Conservation (phyloP, 495 filamentous ascomycete species). For the Cairneyella variabilis region DNA sequence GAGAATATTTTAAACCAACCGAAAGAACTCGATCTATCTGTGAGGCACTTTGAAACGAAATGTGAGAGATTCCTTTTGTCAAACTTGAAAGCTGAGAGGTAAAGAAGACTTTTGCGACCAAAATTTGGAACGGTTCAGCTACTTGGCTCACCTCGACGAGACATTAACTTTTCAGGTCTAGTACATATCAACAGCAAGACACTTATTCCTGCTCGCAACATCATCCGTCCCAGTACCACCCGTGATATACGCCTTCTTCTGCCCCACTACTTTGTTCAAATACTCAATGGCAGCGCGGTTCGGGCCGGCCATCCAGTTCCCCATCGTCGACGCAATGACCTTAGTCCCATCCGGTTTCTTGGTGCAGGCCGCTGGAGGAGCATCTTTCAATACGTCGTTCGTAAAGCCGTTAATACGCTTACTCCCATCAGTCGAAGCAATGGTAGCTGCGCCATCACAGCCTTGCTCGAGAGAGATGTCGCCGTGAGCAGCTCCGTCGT, state of each 20-base stretch:
- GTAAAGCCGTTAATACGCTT: slow-evolving; percentile 31
- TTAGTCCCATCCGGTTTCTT: slow-evolving; percentile 33
- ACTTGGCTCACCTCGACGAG: too few relatives aligned
- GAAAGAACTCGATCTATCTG: too few relatives aligned
- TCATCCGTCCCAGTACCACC: slow-evolving; percentile 36
- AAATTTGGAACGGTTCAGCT: too few relatives aligned
- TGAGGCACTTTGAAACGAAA: too few relatives aligned
- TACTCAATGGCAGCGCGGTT: slow-evolving; percentile 38
- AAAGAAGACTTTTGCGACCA: too few relatives aligned
- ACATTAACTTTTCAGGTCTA: too few relatives aligned
- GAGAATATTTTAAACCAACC: too few relatives aligned
- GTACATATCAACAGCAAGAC: slow-evolving; percentile 37
- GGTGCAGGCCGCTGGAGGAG: slow-evolving; percentile 30
- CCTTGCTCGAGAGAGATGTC: slow-evolving; percentile 40
- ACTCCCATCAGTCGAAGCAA: slow-evolving; percentile 35
- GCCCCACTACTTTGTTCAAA: slow-evolving; percentile 31
- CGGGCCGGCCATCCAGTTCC: slow-evolving; percentile 38
- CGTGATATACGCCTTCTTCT: slow-evolving; percentile 35
- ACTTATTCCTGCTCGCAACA: slow-evolving; percentile 37
- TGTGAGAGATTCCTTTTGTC: too few relatives aligned
- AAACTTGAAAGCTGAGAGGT: too few relatives aligned
- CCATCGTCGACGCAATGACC: slow-evolving; percentile 34
- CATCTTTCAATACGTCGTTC: slow-evolving; percentile 32
- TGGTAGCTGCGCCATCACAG: slow-evolving; percentile 39
- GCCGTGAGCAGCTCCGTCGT: slow-evolving; percentile 39